Percentiles rank a stretch among this genome's conserved stretches.
phyloP scores from a whole-genome alignment of 2,329 filamentous ascomycete species.

The Chrysoporthe deuterocubensis region DNA sequence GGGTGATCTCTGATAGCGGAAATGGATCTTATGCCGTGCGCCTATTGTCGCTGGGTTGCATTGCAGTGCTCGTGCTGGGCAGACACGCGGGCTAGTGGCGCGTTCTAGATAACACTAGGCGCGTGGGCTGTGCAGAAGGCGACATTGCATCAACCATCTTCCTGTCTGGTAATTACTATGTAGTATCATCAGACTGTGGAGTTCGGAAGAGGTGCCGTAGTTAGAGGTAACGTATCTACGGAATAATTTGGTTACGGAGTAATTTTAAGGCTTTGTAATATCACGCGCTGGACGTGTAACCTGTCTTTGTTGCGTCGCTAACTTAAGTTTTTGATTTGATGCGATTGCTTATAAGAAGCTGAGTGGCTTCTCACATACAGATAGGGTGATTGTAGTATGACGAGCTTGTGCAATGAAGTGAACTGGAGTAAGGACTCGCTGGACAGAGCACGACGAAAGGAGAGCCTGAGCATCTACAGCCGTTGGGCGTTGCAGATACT shows the following conservation, averaged over 20 bases:
- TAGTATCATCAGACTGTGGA: not conserved
- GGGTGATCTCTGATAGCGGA: not conserved
- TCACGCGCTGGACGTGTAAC: not conserved
- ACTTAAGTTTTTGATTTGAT: too few relatives aligned
- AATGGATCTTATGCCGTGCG: not conserved
- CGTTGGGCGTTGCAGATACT: too few relatives aligned
- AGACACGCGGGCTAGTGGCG: not conserved
- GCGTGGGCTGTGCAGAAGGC: not conserved
- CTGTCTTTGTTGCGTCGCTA: not conserved
- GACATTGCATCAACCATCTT: not conserved
- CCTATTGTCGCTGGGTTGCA: not conserved
- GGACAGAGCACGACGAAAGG: too few relatives aligned
- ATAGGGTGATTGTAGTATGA: too few relatives aligned
- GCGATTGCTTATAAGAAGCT: too few relatives aligned
- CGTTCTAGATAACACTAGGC: slow-evolving; percentile 6
- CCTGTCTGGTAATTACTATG: not conserved
- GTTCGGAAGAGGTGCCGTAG: not conserved
- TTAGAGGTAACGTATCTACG: not conserved
- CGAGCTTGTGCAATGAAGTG: too few relatives aligned
- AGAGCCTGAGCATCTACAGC: too few relatives aligned
- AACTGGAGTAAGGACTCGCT: too few relatives aligned
- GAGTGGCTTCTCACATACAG: too few relatives aligned
- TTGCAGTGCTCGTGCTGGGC: not conserved
- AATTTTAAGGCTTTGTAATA: not conserved
- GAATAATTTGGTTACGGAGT: not conserved